Base-by-base conservation (phyloP, 768 basidiomycete genomes). In the Phanerochaete sordida region DNA sequence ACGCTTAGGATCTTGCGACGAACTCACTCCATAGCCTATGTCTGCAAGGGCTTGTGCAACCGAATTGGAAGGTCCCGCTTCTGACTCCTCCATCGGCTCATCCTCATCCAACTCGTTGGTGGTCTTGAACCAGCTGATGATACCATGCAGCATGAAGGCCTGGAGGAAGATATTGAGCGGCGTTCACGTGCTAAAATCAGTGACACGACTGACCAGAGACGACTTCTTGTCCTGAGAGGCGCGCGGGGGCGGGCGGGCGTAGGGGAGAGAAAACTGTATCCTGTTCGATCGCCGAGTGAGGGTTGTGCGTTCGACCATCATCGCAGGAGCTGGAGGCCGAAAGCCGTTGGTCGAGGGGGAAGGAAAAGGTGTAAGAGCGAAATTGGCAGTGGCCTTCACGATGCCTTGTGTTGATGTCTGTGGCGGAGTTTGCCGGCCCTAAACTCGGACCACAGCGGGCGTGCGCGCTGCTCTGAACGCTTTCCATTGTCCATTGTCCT, bases 351-450 rank as follows among this genome's bases (percentile, higher is more conserved):
- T 35, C 7, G 33, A 6, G 33, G 33, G 13, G 33, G 33, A 35
- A 35, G 39, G 33, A 16, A 26, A 58, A 35, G 46, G 47, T 48
- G 5, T 19, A 19, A 48, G 62, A 37, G 24, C 37, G 54, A 56
- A 50, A 35, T 50, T 23, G n/a, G 48, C 46, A 19, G 35, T 49
- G 47, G 47, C 57, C 43, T 7, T 19, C 50, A 44, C 26, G 23
- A 21, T 44, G 45, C 44, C 56, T 28, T 33, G 56, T 26, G 46
- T 30, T 57, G 56, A 21, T 21, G 56, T 39, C 19, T 28, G 30
- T 13, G 39, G 44, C 46, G 56, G 46, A 28, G 33, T 45, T 46
- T 52, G 33, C 61, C 61, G 47, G 61, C 61, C 61, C 61, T 62
- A 57, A 58, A 63, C 39, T 54, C 45, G 52, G 53, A 55, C 59